Conservation (phyloP, 345 rosid genomes). For the Reutealis trisperma region DNA sequence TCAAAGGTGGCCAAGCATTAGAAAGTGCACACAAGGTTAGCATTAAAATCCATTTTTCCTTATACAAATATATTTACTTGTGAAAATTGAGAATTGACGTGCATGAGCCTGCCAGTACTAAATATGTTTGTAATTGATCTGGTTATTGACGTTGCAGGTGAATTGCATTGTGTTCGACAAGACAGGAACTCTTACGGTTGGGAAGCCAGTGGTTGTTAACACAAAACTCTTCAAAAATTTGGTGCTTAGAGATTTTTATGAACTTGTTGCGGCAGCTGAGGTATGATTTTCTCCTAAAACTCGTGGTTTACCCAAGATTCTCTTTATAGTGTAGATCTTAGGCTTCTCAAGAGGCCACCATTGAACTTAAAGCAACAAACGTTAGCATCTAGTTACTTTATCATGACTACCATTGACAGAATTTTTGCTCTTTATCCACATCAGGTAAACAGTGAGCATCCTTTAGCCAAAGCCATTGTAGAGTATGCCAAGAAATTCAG, state of each 20-base stretch:
- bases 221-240: slow-evolving; percentile 68
- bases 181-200: slow-evolving; percentile 93
- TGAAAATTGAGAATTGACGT: not conserved
- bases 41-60: not conserved
- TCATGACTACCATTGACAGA: not conserved
- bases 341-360: not conserved
- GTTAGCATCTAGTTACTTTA: not conserved
- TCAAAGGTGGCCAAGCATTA: slow-evolving; percentile 94
- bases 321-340: not conserved
- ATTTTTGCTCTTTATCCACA: not conserved
- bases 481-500: slow-evolving; percentile 77
- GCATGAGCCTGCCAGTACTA: not conserved
- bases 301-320: not conserved
- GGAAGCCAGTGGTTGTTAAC: slow-evolving; percentile 82
- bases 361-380: not conserved
- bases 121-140: not conserved
- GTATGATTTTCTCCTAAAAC: slow-evolving; percentile 32
- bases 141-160: slow-evolving; percentile 45
- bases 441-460: slow-evolving; percentile 89
- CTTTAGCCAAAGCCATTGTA: slow-evolving; percentile 83
- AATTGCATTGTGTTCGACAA: slow-evolving; percentile 93
- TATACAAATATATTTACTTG: not conserved
- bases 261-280: slow-evolving; percentile 84
- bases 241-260: slow-evolving; percentile 76
- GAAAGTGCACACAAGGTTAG: slow-evolving; percentile 84